Evolutionary conservation across 306 rosid species (phyloP).

Genomic region (Alnus rubra): DNA sequence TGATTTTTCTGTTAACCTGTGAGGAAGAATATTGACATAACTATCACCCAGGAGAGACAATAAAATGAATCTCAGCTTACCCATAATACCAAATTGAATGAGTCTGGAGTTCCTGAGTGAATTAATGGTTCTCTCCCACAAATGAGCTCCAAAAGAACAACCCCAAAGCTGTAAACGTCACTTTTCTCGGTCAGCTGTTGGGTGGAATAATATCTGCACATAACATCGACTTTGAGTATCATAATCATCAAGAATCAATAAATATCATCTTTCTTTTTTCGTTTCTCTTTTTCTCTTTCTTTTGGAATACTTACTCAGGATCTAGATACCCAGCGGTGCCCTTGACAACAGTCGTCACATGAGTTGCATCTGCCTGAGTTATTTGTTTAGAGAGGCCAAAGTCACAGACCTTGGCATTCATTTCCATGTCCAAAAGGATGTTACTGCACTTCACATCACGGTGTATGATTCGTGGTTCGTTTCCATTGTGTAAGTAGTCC

Average conservation of each 20-base stretch:
- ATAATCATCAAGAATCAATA: neutral
- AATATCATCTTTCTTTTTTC: neutral
- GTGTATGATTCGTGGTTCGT: conserved; percentile 89
- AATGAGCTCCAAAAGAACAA: conserved; percentile 87
- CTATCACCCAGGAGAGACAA: neutral
- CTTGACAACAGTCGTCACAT: conserved; percentile 90
- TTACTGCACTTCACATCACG: conserved; percentile 93
- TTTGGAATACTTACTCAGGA: conserved; percentile 71
- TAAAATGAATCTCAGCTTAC: conserved; percentile 32
- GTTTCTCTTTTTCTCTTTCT: neutral
- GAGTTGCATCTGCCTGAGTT: conserved; percentile 71
- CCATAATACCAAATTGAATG: conserved; percentile 96
- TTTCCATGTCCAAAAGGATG: conserved; percentile 78
- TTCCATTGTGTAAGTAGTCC: conserved; percentile 93
- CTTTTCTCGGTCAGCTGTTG: conserved; percentile 91
- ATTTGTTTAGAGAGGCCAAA: conserved; percentile 94
- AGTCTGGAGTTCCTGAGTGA: conserved; percentile 84
- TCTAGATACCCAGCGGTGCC: conserved; percentile 97
- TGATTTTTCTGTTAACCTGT: neutral
- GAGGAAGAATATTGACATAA: neutral
- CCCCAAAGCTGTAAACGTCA: conserved; percentile 91
- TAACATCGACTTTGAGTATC: neutral
- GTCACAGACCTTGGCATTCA: conserved; percentile 93
- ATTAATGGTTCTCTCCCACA: conserved; percentile 92
- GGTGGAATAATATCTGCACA: conserved; percentile 75